Evolutionary conservation across 441 rosid genomes (phyloP).

Genomic region (Gossypium davidsonii): DNA sequence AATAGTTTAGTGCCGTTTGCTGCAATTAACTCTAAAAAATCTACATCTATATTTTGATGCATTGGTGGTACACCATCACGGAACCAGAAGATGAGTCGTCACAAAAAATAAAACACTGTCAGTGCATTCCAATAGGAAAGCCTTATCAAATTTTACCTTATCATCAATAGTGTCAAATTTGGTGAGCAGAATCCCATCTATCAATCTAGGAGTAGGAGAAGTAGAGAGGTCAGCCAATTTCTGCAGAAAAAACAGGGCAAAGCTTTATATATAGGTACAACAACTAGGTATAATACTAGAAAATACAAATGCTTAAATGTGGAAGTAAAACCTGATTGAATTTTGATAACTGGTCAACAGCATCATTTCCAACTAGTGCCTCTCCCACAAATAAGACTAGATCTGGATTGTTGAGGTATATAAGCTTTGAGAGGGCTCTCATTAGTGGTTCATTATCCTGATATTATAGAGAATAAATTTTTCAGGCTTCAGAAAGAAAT

Average conservation of each 20-base stretch:
- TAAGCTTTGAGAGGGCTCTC: slow-evolving; percentile 94
- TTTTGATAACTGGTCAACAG: slow-evolving; percentile 88
- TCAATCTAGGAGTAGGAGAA: slow-evolving; percentile 61
- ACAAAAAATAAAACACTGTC: background rate
- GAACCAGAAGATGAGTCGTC: too few relatives aligned
- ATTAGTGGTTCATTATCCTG: slow-evolving; percentile 95
- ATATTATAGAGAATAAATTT: background rate
- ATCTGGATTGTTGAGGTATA: slow-evolving; percentile 77
- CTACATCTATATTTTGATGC: too few relatives aligned
- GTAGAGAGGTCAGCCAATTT: slow-evolving; percentile 82
- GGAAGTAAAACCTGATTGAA: slow-evolving; percentile 68
- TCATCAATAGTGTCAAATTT: slow-evolving; percentile 95
- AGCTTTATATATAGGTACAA: background rate
- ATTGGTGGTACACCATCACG: too few relatives aligned
- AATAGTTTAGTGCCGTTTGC: too few relatives aligned
- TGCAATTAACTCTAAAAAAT: too few relatives aligned
- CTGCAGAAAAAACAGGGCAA: slow-evolving; percentile 31
- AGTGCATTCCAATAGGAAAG: background rate
- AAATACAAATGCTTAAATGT: background rate
- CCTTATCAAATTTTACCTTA: slow-evolving; percentile 44
- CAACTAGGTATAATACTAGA: background rate
- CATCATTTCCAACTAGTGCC: slow-evolving; percentile 97
- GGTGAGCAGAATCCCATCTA: slow-evolving; percentile 92
- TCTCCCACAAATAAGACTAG: slow-evolving; percentile 95
- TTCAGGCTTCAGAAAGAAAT: background rate